Conservation (phyloP, 2,329 filamentous ascomycete species). For the Diaporthe vaccinii region DNA sequence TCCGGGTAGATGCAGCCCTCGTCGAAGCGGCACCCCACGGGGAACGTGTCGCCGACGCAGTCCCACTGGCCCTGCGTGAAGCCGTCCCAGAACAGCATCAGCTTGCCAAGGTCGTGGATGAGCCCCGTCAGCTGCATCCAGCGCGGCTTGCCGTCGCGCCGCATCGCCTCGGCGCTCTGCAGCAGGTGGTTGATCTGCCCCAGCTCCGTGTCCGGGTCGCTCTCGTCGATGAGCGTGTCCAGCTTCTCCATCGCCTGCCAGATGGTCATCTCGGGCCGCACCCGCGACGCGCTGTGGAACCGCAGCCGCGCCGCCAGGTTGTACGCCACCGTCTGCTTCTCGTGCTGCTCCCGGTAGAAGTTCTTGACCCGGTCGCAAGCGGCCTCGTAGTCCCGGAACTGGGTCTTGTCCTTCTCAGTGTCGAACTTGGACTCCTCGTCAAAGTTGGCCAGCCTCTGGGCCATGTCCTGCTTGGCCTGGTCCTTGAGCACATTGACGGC, state of each 20-base stretch:
- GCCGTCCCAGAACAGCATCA: constrained; percentile 80
- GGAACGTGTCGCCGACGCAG: constrained; percentile 89
- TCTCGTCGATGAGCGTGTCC: constrained; percentile 91
- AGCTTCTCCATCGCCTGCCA: constrained; percentile 96
- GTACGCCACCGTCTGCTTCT: constrained; percentile 83
- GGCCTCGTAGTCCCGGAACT: constrained; percentile 79
- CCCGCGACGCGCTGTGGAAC: constrained; percentile 75
- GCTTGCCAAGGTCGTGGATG: constrained; percentile 85
- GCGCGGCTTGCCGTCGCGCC: constrained; percentile 83
- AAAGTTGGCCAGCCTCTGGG: constrained; percentile 37
- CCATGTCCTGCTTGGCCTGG: constrained; percentile 35
- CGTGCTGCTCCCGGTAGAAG: constrained; percentile 83
- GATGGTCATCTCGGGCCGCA: constrained; percentile 80
- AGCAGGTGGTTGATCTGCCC: constrained; percentile 92
- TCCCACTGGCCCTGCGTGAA: constrained; percentile 89
- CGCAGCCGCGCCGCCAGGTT: constrained; percentile 84
- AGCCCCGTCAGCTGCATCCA: constrained; percentile 87
- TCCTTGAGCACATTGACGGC: constrained; percentile 49
- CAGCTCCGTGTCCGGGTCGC: constrained; percentile 88
- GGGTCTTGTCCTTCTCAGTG: constrained; percentile 50
- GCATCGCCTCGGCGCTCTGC: constrained; percentile 90
- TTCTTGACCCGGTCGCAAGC: constrained; percentile 87
- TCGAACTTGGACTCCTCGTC: constrained; percentile 48
- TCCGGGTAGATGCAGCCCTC: constrained; percentile 84
- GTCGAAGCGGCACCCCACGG: constrained; percentile 82